Evolutionary conservation across 257 asterid genomes (phyloP), one percentile per base, ranked within the genome.

Genomic region (Verbena officinalis): DNA sequence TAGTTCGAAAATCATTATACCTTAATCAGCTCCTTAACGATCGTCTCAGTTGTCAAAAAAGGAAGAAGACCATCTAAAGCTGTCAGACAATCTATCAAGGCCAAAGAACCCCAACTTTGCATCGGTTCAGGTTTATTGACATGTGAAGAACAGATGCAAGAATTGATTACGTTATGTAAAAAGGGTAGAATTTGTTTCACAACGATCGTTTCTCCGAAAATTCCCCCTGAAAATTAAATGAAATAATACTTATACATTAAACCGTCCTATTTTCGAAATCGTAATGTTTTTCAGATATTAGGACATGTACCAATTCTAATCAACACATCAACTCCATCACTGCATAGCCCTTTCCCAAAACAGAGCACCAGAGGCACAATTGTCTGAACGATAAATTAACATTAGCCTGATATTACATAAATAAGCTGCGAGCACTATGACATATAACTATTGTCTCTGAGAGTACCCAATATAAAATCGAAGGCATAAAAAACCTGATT

Each of bases 281-380:
- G 39, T 22, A 27, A 68, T 67, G n/a, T n/a, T n/a, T n/a, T 57
- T 23, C 49, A 74, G 27, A 62, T 20, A 53, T 62, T 66, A 62
- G 33, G 60, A 42, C 54, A 69, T 74, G 40, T 87, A 90, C 97
- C 97, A 71, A 88, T 93, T 84, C 99, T 83, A 80, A 87, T 80
- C 74, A 93, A 67, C 65, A 83, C 92, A 69, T 90, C 95, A 71
- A 86, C 80, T 68, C 97, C 97, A 74, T 93, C 96, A 69, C 46
- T 84, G 77, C 87, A 87, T 44, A 93, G 83, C 58, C 99, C 99
- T 82, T 90, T 93, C 62, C 99, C 99, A 75, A 93, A 87, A 81
- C 84, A 86, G 73, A 84, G 96, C 61, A 90, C 67, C 72, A 93
- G 86, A 64, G 99, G 96, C 72, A 84, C 67, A 77, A 93, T 73